phyloP scores from a whole-genome alignment of 371 early-diverging fungal genomes.

The Gilbertella persicaria region DNA sequence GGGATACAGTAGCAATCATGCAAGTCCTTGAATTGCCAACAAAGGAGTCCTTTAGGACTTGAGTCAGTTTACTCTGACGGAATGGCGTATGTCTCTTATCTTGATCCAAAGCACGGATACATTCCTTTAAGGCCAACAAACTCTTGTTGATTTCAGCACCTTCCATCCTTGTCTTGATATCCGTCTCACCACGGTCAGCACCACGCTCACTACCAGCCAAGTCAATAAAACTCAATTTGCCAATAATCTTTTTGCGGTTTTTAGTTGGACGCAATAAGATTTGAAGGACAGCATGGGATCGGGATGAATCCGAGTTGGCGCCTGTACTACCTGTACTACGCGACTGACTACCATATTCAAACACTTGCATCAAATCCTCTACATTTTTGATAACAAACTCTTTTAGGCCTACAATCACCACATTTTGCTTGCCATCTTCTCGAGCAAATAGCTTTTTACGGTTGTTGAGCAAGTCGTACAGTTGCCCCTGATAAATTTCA shows the following conservation, averaged over 20 bases:
- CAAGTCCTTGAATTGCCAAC: constrained; percentile 97
- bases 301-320: constrained; percentile 79
- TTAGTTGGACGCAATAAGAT: constrained; percentile 66
- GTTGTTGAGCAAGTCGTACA: constrained; percentile 91
- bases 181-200: constrained; percentile 93
- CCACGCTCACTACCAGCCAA: constrained; percentile 94
- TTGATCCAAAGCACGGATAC: constrained; percentile 96
- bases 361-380: constrained; percentile 87
- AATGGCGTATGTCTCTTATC: constrained; percentile 96
- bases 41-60: constrained; percentile 97
- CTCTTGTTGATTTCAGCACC: constrained; percentile 99
- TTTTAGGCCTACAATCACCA: constrained; percentile 86
- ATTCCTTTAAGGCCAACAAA: constrained; percentile 96
- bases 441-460: constrained; percentile 92
- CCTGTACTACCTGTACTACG: constrained; percentile 90
- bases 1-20: constrained; percentile 98
- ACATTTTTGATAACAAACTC: constrained; percentile 85
- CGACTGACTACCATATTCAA: constrained; percentile 88
- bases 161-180: constrained; percentile 93
- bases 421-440: constrained; percentile 94
- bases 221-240: constrained; percentile 86
- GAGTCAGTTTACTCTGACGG: constrained; percentile 97
- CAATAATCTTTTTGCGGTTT: constrained; percentile 54
- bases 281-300: constrained; percentile 94
- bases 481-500: constrained; percentile 96